A percentile compares a stretch with the other conserved stretches of the same genome.
phyloP scores from a whole-genome alignment of 768 basidiomycete species.

The Dioszegia crocea region DNA sequence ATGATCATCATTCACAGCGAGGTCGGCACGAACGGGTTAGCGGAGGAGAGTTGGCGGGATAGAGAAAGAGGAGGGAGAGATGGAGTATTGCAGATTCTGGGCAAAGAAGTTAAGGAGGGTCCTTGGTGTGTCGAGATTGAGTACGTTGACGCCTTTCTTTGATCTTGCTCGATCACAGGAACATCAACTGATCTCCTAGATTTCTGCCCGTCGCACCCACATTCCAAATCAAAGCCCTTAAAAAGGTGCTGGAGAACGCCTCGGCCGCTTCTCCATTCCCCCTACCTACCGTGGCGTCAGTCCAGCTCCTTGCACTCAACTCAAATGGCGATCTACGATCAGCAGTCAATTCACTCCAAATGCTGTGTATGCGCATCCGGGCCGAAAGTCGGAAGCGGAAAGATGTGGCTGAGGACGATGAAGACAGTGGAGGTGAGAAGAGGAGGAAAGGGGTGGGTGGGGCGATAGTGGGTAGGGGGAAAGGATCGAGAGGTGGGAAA shows the following conservation, averaged over 20 bases:
- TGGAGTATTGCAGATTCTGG: slow-evolving; percentile 61
- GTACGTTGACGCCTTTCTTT: slow-evolving; percentile 53
- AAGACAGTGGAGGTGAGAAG: not conserved
- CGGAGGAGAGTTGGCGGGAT: slow-evolving; percentile 54
- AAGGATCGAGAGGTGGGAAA: slow-evolving; percentile 45
- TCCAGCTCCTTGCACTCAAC: slow-evolving; percentile 72
- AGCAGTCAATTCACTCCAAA: slow-evolving; percentile 89
- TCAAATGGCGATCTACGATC: slow-evolving; percentile 88
- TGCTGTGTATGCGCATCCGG: slow-evolving; percentile 54
- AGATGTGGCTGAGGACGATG: slow-evolving; percentile 5
- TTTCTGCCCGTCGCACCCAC: slow-evolving; percentile 92
- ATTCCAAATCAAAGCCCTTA: slow-evolving; percentile 72
- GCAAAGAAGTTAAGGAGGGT: slow-evolving; percentile 64
- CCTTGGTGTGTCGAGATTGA: slow-evolving; percentile 74
- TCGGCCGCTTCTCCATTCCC: slow-evolving; percentile 20
- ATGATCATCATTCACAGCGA: slow-evolving; percentile 81
- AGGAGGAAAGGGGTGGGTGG: slow-evolving; percentile 12
- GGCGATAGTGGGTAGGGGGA: slow-evolving; percentile 14
- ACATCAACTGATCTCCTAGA: slow-evolving; percentile 51
- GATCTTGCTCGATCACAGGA: not conserved
- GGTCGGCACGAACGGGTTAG: slow-evolving; percentile 70
- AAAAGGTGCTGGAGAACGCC: slow-evolving; percentile 54
- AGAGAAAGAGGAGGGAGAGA: slow-evolving; percentile 55
- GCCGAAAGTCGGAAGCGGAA: slow-evolving; percentile 45
- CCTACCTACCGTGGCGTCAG: slow-evolving; percentile 60